Evolutionary conservation across 108 stramenopile genomes (phyloP), one percentile per base, ranked within the genome.

Genomic region (Cylindrotheca closterium): DNA sequence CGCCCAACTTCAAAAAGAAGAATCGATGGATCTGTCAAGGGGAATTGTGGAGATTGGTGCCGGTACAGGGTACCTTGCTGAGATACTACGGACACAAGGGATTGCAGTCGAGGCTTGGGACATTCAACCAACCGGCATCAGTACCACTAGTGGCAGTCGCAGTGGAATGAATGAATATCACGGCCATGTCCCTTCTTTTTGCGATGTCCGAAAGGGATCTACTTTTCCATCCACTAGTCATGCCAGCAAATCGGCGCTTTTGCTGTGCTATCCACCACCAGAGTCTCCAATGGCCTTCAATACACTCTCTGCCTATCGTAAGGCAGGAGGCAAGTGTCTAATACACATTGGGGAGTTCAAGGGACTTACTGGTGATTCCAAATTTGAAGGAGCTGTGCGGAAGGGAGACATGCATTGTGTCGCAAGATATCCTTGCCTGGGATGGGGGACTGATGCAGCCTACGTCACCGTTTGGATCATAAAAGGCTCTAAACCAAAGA

Each of bases 181-280:
- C 70, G 85, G 81, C n/a, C 28, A 46, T 2, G 77, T 81, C 0
- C 85, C 81, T 23, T 32, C 81, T 4, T 82, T 74, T 55, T 31
- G 17, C 15, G 23, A 30, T 27, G 79, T 86, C 23, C 48, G 62
- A 48, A 23, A 73, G 19, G 17, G 28, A 23, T 47, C 58, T 5
- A 58, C 51, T 47, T 47, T 64, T 8, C 66, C 55, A 12, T n/a
- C 7, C 1, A 45, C n/a, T 21, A 31, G 33, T 4, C 29, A 58
- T 28, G 31, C 49, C 7, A 55, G 55, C 7, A 57, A 51, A 4
- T 19, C 49, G 2, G 73, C 79, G 7, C 47, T 86, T 0, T 50
- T 86, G 24, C 56, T 86, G 10, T 80, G 79, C 68, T 86, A 86
- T 54, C 85, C 85, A 15, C 85, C 85, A 18, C 85, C 85, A 2